Base-by-base conservation (phyloP, 495 filamentous ascomycete species). In the Aspergillus ellipticus region DNA sequence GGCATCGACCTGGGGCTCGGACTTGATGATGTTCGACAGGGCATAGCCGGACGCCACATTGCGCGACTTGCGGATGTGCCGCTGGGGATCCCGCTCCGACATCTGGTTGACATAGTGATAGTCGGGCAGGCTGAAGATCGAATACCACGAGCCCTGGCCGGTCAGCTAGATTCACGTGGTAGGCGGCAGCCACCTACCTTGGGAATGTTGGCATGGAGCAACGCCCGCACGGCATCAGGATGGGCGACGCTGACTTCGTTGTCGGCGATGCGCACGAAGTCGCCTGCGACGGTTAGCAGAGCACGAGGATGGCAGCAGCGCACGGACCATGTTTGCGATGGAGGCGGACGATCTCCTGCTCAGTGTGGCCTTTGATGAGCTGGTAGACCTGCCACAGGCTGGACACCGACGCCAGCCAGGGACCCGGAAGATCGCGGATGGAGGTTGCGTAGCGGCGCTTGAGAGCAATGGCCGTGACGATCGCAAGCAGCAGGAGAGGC, bases 221-320 rank as follows among this genome's bases (percentile, higher is more conserved):
- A 55, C 28, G 64, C 61, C 22, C 64, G 61, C 28, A 78, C 61
- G 9, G 67, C 73, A 45, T 80, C 75, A 2, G 76, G 74, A 54
- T 81, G 70, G 49, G 71, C 67, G 28, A 77, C 64, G 49, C 69
- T 74, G 51, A 81, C 73, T 71, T 82, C 78, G 58, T 81, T 74
- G 31, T 71, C 64, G 16, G 63, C 63, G 49, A 80, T 76, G 6
- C 79, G 75, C 51, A 82, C 70, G 52, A 80, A 79, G 37, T 70
- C 47, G 10, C 77, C 76, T 66, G 19, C 21, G 10, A 20, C 37
- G 21, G 1, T 26, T 48, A 7, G 35, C 20, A 9, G 11, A 37
- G 19, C 7, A 46, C 19, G 5, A 7, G 3, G 17, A 11, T 17
- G 20, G 3, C n/a, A 24, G 7, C 16, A 7, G 42, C 16, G 37